phyloP scores from a whole-genome alignment of 306 rosid species.

The Castanopsis chinensis region DNA sequence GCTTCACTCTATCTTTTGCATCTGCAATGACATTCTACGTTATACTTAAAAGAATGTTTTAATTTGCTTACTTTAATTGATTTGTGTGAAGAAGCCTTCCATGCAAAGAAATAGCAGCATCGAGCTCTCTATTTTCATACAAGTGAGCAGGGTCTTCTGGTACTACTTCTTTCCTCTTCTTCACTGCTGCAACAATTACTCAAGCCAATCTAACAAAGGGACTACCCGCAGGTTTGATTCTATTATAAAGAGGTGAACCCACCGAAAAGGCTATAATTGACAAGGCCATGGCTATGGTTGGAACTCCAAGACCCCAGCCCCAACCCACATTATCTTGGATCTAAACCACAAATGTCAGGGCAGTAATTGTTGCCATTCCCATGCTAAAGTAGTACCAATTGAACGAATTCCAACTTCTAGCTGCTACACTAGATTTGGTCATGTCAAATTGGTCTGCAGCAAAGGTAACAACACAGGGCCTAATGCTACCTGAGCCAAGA shows the following conservation, averaged over 20 bases:
- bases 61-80: constrained; percentile 48
- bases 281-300: constrained; percentile 35
- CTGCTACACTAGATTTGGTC: no score
- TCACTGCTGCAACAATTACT: constrained; percentile 56
- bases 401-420: no score
- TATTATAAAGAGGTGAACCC: constrained; percentile 62
- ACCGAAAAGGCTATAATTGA: constrained; percentile 55
- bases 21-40: neutral
- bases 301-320: no score
- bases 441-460: neutral
- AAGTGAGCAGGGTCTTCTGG: constrained; percentile 42
- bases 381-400: no score
- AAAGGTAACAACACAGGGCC: constrained; percentile 79
- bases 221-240: constrained; percentile 58
- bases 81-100: constrained; percentile 62
- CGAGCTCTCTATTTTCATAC: constrained; percentile 57
- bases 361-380: no score
- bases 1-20: neutral
- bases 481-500: constrained; percentile 67
- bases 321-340: no score
- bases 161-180: constrained; percentile 43
- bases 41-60: no score
- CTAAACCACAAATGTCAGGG: no score
- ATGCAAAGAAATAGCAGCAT: constrained; percentile 50
- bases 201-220: constrained; percentile 68